Conservation (phyloP, 225 moss, liverwort and hornwort species). For the Marchantia paleacea region DNA sequence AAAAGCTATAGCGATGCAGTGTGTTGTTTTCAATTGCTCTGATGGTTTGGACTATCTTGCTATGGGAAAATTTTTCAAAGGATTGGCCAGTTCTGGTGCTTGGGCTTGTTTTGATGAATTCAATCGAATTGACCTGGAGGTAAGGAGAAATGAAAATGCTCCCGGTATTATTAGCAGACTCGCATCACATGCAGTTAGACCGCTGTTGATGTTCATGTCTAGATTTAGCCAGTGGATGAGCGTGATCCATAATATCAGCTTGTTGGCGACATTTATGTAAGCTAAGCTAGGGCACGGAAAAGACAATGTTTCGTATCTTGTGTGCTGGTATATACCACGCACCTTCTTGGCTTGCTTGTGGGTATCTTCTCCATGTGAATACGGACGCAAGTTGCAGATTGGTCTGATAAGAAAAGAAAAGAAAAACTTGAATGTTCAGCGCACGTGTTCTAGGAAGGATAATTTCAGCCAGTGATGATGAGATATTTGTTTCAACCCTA, state of each 20-base stretch:
- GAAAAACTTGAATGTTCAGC: background rate
- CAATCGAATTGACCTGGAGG: slow-evolving; percentile 78
- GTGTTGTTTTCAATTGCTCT: slow-evolving; percentile 82
- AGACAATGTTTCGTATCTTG: background rate
- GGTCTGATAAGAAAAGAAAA: background rate
- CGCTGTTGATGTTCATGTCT: background rate
- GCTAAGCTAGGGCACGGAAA: background rate
- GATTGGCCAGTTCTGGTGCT: slow-evolving; percentile 73
- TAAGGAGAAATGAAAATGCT: background rate
- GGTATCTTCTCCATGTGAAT: background rate
- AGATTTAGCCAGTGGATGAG: background rate
- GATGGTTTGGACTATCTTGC: slow-evolving; percentile 77
- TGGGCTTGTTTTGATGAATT: slow-evolving; percentile 94
- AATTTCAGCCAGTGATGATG: background rate
- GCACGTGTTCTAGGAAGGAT: background rate
- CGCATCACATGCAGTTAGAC: background rate
- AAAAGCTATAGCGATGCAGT: slow-evolving; percentile 83
- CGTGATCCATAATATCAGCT: background rate
- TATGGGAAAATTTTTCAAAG: slow-evolving; percentile 83
- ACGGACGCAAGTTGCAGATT: background rate
- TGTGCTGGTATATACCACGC: background rate
- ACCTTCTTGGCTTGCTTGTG: background rate
- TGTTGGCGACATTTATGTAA: background rate
- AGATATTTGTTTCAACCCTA: background rate
- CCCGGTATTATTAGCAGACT: background rate